Conservation (phyloP, 371 early-diverging fungal species). For the Rhizopus microsporus region DNA sequence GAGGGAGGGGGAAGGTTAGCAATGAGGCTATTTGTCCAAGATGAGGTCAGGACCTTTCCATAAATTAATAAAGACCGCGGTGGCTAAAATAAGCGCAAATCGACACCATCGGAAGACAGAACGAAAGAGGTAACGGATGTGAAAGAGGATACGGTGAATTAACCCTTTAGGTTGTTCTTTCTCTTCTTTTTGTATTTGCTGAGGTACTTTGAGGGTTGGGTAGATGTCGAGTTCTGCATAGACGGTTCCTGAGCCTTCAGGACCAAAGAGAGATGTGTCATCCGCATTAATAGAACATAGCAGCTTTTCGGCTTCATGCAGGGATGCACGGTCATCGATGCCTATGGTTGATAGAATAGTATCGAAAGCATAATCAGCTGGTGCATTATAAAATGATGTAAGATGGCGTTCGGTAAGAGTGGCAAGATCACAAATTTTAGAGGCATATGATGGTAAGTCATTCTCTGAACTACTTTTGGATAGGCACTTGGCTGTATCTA, state of each 20-base stretch:
- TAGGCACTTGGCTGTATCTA: conserved; percentile 17
- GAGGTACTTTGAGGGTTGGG: conserved; percentile 10
- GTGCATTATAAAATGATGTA: conserved; percentile 35
- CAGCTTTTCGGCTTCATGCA: conserved; percentile 27
- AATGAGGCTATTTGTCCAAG: conserved; percentile 13
- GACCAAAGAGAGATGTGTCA: conserved; percentile 20
- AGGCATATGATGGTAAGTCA: background rate
- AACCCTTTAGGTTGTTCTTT: conserved; percentile 10
- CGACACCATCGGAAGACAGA: conserved; percentile 58
- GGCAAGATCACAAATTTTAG: conserved; percentile 23
- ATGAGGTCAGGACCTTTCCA: conserved; percentile 61
- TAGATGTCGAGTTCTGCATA: conserved; percentile 25
- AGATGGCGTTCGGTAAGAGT: conserved; percentile 31
- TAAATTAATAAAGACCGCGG: conserved; percentile 55
- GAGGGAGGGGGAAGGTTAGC: background rate
- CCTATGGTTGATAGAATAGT: conserved; percentile 28
- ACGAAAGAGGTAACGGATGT: conserved; percentile 38
- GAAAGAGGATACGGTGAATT: conserved; percentile 16
- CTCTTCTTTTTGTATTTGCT: background rate
- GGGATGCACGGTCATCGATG: conserved; percentile 20
- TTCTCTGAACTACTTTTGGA: conserved; percentile 5
- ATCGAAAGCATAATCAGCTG: conserved; percentile 33
- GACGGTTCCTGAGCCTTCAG: conserved; percentile 8
- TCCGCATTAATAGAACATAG: conserved; percentile 1
- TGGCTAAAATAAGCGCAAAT: conserved; percentile 51